Evolutionary conservation across 1,139 yeast genomes (phyloP).

Genomic region (Geotrichum restrictum): DNA sequence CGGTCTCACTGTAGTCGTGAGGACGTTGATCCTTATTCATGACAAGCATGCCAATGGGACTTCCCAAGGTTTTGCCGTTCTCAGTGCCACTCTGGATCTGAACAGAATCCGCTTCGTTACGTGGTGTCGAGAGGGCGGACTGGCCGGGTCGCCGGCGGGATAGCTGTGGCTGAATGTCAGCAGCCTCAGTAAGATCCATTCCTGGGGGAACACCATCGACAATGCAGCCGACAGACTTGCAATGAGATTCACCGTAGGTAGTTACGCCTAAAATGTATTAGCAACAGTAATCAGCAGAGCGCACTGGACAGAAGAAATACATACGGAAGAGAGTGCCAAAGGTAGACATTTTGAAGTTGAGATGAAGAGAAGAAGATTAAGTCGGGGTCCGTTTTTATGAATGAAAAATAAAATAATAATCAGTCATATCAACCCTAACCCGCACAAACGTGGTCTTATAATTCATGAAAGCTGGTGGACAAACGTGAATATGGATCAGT

Average conservation of each 20-base stretch:
- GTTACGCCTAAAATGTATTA: slow-evolving; percentile 56
- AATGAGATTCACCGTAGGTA: slow-evolving; percentile 97
- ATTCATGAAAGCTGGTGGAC: too few relatives aligned
- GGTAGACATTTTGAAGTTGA: slow-evolving; percentile 49
- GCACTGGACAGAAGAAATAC: slow-evolving; percentile 12
- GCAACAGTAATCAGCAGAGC: slow-evolving; percentile 4
- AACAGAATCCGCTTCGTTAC: slow-evolving; percentile 91
- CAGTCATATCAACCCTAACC: slow-evolving; percentile 12
- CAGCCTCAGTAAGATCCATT: slow-evolving; percentile 69
- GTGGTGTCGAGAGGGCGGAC: slow-evolving; percentile 82
- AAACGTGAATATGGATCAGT: too few relatives aligned
- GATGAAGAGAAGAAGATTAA: neutral
- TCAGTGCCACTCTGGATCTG: slow-evolving; percentile 94
- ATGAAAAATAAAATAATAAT: slow-evolving; percentile 6
- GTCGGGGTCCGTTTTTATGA: neutral
- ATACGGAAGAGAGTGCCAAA: slow-evolving; percentile 54
- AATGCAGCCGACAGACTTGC: slow-evolving; percentile 97
- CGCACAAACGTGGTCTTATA: neutral
- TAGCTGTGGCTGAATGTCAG: slow-evolving; percentile 89
- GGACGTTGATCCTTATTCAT: slow-evolving; percentile 95
- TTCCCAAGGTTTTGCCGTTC: slow-evolving; percentile 83
- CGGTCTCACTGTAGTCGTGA: slow-evolving; percentile 90
- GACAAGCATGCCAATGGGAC: slow-evolving; percentile 93
- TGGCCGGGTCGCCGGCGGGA: slow-evolving; percentile 98
- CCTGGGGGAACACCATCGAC: slow-evolving; percentile 99